Conservation (phyloP, 2,329 filamentous ascomycete genomes). For the Paraphoma sp. region DNA sequence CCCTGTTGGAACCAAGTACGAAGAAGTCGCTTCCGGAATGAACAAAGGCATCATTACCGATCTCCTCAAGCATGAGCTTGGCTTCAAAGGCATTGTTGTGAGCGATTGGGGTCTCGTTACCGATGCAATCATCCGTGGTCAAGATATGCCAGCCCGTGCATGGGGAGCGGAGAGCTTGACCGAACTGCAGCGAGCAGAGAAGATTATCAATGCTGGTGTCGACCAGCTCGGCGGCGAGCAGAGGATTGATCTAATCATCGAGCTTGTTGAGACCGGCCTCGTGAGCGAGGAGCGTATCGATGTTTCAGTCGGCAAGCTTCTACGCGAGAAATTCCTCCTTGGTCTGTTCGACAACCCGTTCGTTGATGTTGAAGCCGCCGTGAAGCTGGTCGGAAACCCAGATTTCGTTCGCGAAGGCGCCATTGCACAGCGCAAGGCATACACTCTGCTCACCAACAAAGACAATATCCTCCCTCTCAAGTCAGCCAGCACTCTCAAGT, state of each 20-base stretch:
- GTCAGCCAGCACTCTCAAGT: conserved; percentile 24
- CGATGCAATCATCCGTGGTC: conserved; percentile 50
- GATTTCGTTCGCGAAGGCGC: conserved; percentile 51
- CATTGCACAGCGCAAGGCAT: conserved; percentile 47
- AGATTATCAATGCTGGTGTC: conserved; percentile 58
- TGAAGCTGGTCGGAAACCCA: conserved; percentile 52
- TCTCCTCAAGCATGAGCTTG: conserved; percentile 56
- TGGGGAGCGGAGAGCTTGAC: conserved; percentile 59
- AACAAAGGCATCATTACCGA: conserved; percentile 60
- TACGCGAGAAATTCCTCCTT: conserved; percentile 59
- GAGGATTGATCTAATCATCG: conserved; percentile 56
- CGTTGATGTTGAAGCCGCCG: conserved; percentile 54
- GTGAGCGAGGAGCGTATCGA: conserved; percentile 55
- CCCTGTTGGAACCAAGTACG: conserved; percentile 56
- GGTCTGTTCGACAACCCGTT: conserved; percentile 62
- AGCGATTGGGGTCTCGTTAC: conserved; percentile 63
- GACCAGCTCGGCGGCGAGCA: conserved; percentile 62
- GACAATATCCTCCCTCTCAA: conserved; percentile 39
- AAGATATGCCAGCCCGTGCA: conserved; percentile 56
- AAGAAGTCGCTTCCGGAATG: conserved; percentile 58
- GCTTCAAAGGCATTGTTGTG: conserved; percentile 60
- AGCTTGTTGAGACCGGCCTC: conserved; percentile 53
- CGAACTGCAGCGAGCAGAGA: conserved; percentile 51
- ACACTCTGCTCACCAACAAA: conserved; percentile 48
- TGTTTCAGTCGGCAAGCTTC: conserved; percentile 53